Percentiles rank a stretch among this genome's conserved stretches.
Conservation (phyloP, 306 rosid genomes). For the Glycine tomentella region DNA sequence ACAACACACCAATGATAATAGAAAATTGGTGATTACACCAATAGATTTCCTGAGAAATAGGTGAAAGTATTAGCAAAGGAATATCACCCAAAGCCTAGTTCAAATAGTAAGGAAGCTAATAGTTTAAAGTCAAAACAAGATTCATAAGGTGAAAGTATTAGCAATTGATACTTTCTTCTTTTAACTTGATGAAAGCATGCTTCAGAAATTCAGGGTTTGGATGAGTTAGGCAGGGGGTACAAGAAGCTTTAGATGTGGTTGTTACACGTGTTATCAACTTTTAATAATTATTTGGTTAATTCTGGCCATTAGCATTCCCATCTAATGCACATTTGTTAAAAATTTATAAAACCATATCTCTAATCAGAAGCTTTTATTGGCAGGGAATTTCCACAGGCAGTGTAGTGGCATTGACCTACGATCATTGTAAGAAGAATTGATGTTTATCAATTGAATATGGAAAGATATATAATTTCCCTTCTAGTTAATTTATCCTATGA, state of each 20-base stretch:
- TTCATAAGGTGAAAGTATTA: no score
- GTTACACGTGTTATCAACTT: conserved; percentile 15
- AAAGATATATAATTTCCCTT: not conserved
- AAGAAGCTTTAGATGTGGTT: conserved; percentile 13
- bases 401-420: conserved; percentile 70
- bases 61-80: conserved; percentile 23
- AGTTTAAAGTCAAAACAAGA: conserved; percentile 18
- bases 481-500: conserved; percentile 9
- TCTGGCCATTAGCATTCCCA: conserved; percentile 9
- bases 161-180: not conserved
- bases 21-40: conserved; percentile 28
- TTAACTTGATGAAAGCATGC: not conserved
- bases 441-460: not conserved
- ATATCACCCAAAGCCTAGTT: conserved; percentile 2
- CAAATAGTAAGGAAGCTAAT: conserved; percentile 6
- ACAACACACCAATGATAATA: conserved; percentile 20
- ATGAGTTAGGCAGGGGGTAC: conserved; percentile 31
- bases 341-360: conserved; percentile 35
- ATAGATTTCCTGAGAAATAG: conserved; percentile 30
- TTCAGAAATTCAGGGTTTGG: not conserved
- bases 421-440: conserved; percentile 56
- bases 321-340: conserved; percentile 11
- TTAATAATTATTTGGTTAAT: not conserved
- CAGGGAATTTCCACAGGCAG: conserved; percentile 67
- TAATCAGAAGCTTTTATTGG: conserved; percentile 45